Conservation (phyloP, 306 rosid species). For the Lathyrus aphaca region DNA sequence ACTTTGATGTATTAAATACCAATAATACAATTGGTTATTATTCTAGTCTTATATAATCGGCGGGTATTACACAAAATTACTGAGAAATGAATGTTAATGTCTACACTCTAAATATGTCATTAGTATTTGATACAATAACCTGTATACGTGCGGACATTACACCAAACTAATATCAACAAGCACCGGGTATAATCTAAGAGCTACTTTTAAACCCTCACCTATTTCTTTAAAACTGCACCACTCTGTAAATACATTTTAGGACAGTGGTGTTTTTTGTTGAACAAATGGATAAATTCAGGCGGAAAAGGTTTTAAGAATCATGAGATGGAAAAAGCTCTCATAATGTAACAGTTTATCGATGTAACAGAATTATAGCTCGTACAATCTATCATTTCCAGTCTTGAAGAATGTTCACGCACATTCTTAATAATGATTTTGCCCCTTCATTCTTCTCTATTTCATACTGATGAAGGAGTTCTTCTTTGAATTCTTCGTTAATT, state of each 20-base stretch:
- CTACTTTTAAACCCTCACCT: neutral
- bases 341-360: conserved; percentile 1
- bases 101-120: neutral
- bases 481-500: conserved; percentile 48
- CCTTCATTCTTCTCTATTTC: conserved; percentile 79
- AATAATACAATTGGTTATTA: too few species aligned
- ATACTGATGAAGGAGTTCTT: conserved; percentile 62
- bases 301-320: neutral
- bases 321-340: neutral
- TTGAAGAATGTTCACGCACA: conserved; percentile 58
- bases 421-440: conserved; percentile 67
- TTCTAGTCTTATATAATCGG: too few species aligned
- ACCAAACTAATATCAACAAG: neutral
- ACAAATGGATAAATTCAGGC: neutral
- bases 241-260: neutral
- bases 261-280: neutral
- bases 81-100: neutral
- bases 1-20: too few species aligned
- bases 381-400: conserved; percentile 43
- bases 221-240: neutral
- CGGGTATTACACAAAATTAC: too few species aligned
- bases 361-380: neutral
- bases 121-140: neutral
- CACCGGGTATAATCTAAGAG: neutral
- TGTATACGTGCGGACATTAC: neutral